Evolutionary conservation across 2,329 filamentous ascomycete species (phyloP).

Genomic region (Colletotrichum trifolii): DNA sequence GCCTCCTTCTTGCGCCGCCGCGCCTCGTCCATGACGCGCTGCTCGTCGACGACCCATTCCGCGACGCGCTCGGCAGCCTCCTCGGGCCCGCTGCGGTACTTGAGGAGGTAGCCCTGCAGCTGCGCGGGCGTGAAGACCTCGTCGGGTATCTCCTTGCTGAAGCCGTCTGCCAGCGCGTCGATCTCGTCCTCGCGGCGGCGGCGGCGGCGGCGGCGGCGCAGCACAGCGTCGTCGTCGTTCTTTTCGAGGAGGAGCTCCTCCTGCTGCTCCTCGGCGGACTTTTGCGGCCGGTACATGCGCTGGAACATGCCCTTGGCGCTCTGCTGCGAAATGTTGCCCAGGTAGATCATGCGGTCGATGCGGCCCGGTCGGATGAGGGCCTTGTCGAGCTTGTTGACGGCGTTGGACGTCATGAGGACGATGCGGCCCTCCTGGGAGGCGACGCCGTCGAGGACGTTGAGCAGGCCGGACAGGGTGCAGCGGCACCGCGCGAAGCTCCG

Average conservation of each 20-base stretch:
- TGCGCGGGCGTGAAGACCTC: slow-evolving; percentile 31
- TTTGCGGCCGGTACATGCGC: slow-evolving; percentile 26
- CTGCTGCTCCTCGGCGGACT: neutral
- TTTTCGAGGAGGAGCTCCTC: neutral
- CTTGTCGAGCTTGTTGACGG: slow-evolving; percentile 68
- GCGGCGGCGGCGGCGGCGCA: no score
- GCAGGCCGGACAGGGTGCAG: slow-evolving; percentile 68
- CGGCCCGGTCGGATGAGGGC: slow-evolving; percentile 73
- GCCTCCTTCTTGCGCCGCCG: slow-evolving; percentile 15
- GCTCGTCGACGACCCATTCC: slow-evolving; percentile 24
- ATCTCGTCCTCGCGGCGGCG: neutral
- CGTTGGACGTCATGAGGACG: slow-evolving; percentile 78
- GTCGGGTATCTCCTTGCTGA: slow-evolving; percentile 21
- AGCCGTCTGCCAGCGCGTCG: neutral
- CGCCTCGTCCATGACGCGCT: slow-evolving; percentile 24
- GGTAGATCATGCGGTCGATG: slow-evolving; percentile 76
- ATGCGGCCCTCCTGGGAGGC: slow-evolving; percentile 75
- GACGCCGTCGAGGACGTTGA: slow-evolving; percentile 77
- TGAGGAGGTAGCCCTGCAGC: slow-evolving; percentile 28
- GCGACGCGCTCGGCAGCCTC: neutral
- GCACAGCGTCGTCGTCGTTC: neutral
- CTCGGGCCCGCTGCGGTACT: slow-evolving; percentile 10
- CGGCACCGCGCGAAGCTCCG: slow-evolving; percentile 24
- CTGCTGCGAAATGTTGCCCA: slow-evolving; percentile 63
- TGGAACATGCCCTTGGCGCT: slow-evolving; percentile 34